phyloP scores from a whole-genome alignment of 495 filamentous ascomycete genomes.

The Hypoxylon fuscum region DNA sequence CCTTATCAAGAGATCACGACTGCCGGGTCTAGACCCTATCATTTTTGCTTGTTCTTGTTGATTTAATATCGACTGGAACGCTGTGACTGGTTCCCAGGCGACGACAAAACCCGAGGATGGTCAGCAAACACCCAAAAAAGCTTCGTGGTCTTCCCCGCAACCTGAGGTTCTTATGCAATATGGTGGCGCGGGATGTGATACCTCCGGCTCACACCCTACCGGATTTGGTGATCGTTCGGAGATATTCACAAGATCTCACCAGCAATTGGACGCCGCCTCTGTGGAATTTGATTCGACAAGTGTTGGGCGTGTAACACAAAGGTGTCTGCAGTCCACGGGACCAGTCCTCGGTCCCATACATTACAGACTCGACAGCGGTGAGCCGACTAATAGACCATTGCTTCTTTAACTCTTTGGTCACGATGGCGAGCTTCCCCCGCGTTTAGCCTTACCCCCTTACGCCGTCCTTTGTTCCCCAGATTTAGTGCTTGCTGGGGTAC shows the following conservation, averaged over 20 bases:
- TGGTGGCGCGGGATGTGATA: conserved; percentile 18
- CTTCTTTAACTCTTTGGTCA: conserved; percentile 28
- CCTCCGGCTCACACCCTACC: conserved; percentile 13
- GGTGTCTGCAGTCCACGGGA: neutral
- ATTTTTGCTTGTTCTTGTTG: neutral
- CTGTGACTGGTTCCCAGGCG: neutral
- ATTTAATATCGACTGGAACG: conserved; percentile 9
- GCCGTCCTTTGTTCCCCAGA: conserved; percentile 24
- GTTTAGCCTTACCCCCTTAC: conserved; percentile 26
- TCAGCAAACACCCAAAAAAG: neutral
- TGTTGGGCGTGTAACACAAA: conserved; percentile 25
- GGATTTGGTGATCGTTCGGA: conserved; percentile 28
- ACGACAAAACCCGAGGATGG: neutral
- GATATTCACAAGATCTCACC: conserved; percentile 15
- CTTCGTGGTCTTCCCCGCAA: conserved; percentile 18
- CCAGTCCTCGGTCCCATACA: conserved; percentile 14
- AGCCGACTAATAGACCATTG: neutral
- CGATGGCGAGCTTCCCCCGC: conserved; percentile 32
- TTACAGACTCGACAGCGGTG: conserved; percentile 11
- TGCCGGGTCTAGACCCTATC: conserved; percentile 8
- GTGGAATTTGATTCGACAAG: conserved; percentile 21
- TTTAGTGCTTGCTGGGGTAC: conserved; percentile 18
- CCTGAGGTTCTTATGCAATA: neutral
- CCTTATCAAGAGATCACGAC: neutral
- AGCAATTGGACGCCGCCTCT: neutral